Percentiles rank a stretch among this genome's conserved stretches.
phyloP scores from a whole-genome alignment of 192 early-diverging fungal genomes.

The Linnemannia zychae region DNA sequence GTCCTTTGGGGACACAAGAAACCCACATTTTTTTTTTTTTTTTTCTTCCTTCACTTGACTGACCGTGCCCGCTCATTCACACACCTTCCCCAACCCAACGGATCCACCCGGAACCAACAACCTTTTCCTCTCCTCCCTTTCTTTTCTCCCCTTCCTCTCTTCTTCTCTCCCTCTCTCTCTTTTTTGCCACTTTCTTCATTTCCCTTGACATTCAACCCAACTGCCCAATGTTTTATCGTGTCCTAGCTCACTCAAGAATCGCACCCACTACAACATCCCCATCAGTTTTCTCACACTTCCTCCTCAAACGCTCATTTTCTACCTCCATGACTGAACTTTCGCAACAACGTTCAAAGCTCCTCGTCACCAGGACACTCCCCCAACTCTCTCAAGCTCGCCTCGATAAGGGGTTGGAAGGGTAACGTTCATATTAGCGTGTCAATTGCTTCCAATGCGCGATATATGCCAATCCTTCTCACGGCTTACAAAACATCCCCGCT shows the following conservation, averaged over 20 bases:
- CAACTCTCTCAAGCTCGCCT: slow-evolving; percentile 61
- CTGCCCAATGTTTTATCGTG: not conserved
- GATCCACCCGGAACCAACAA: not conserved
- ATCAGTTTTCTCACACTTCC: slow-evolving; percentile 5
- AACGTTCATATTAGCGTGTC: not conserved
- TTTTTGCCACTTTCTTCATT: not conserved
- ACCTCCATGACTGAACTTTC: slow-evolving; percentile 14
- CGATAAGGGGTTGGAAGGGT: slow-evolving; percentile 52
- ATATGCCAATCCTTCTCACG: not conserved
- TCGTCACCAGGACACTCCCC: slow-evolving; percentile 68
- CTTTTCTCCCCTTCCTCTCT: not conserved
- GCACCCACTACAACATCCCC: not conserved
- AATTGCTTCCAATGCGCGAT: not conserved
- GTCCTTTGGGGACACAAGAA: not conserved
- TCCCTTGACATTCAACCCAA: not conserved
- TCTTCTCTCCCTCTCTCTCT: not conserved
- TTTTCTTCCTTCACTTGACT: not conserved
- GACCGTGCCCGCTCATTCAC: not conserved
- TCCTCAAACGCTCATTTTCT: slow-evolving; percentile 25
- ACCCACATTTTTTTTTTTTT: not conserved
- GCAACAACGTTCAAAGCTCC: slow-evolving; percentile 37
- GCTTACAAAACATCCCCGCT: not conserved
- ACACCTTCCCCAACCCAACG: not conserved
- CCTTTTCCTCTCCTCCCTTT: not conserved
- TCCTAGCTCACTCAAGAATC: slow-evolving; percentile 16